phyloP scores from a whole-genome alignment of 441 rosid species.

The Gossypium davidsonii region DNA sequence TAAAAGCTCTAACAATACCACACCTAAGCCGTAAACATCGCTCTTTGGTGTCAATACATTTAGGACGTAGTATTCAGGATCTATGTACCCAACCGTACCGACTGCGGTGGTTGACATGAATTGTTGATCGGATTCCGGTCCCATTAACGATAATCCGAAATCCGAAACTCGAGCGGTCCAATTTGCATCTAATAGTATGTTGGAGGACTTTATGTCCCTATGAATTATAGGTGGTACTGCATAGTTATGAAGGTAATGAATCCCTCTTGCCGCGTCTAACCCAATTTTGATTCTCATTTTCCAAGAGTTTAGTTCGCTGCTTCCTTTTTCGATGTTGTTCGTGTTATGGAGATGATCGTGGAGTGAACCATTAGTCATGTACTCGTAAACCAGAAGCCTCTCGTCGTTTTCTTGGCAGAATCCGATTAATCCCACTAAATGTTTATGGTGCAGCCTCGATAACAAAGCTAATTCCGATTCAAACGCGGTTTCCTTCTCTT shows the following conservation, averaged over 20 bases:
- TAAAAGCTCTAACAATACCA: constrained; percentile 36
- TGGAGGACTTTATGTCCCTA: constrained; percentile 48
- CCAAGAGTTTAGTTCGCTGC: constrained; percentile 32
- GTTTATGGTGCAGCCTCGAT: constrained; percentile 55
- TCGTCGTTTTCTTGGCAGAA: constrained; percentile 58
- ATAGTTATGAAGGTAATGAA: constrained; percentile 39
- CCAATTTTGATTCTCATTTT: constrained; percentile 37
- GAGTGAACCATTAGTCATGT: constrained; percentile 51
- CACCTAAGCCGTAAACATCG: constrained; percentile 42
- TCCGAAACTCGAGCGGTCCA: constrained; percentile 42
- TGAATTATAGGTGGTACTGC: constrained; percentile 45
- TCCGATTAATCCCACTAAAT: constrained; percentile 45
- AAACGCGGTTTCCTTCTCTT: constrained; percentile 47
- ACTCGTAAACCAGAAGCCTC: constrained; percentile 51
- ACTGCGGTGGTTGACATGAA: constrained; percentile 29
- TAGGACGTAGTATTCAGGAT: constrained; percentile 39
- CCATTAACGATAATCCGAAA: constrained; percentile 38
- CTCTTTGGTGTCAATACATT: constrained; percentile 33
- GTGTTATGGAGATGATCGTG: constrained; percentile 34
- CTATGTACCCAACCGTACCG: constrained; percentile 46
- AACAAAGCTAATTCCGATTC: constrained; percentile 40
- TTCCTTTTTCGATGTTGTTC: constrained; percentile 9
- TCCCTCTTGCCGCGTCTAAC: constrained; percentile 40
- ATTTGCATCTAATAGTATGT: constrained; percentile 32
- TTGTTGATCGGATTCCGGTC: constrained; percentile 29